Conservation (phyloP, 2,329 filamentous ascomycete genomes). For the Fusarium begoniae region DNA sequence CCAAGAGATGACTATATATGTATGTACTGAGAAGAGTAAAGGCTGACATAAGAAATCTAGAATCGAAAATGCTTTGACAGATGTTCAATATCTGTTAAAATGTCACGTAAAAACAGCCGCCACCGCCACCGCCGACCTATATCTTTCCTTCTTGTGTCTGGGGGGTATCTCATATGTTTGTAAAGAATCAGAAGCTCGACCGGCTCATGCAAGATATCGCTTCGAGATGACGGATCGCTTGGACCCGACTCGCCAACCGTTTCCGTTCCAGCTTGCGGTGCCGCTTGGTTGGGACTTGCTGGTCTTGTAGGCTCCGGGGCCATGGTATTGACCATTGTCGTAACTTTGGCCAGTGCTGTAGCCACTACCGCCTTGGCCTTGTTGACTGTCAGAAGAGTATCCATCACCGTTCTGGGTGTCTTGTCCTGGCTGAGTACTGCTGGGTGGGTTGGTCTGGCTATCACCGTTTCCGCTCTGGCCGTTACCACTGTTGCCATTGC, state of each 20-base stretch:
- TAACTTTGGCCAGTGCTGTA: conserved; percentile 1
- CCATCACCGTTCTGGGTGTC: background rate
- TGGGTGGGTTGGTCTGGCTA: background rate
- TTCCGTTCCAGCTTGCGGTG: conserved; percentile 11
- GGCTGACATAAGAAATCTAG: conserved; percentile 15
- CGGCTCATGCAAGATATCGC: conserved; percentile 33
- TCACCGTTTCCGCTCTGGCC: conserved; percentile 7
- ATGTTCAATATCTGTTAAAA: conserved; percentile 9
- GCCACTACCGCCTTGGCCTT: background rate
- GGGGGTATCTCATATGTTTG: conserved; percentile 20
- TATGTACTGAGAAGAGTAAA: conserved; percentile 35
- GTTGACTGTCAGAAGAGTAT: background rate
- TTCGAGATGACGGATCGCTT: conserved; percentile 24
- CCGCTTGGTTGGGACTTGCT: conserved; percentile 1
- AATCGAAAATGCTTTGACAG: conserved; percentile 11
- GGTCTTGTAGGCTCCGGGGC: conserved; percentile 9
- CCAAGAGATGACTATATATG: conserved; percentile 19
- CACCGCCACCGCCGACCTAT: background rate
- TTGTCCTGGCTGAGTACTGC: background rate
- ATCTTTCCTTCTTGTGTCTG: background rate
- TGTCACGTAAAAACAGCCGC: conserved; percentile 16
- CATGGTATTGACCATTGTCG: conserved; percentile 19
- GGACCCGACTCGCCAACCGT: conserved; percentile 15
- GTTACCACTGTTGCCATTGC: conserved; percentile 4
- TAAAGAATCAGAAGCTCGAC: background rate